A percentile compares a stretch with the other conserved stretches of the same genome.
phyloP scores from a whole-genome alignment of 345 rosid species.

The Murraya koenigii region DNA sequence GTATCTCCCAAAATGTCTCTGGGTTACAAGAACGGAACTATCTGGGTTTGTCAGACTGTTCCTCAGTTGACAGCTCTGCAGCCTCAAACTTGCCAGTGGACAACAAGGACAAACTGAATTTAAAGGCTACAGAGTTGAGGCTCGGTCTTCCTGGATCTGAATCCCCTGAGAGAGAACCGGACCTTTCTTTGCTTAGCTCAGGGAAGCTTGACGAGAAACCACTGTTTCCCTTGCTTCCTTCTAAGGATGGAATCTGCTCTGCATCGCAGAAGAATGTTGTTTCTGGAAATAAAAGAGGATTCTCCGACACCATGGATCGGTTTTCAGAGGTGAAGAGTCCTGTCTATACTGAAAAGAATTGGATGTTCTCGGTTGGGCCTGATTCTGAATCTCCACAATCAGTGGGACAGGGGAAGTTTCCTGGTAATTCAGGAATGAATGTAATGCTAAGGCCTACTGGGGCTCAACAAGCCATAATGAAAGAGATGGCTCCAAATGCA shows the following conservation, averaged over 20 bases:
- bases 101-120: constrained; percentile 54
- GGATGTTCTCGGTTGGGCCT: constrained; percentile 52
- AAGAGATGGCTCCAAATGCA: constrained; percentile 43
- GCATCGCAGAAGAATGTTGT: constrained; percentile 47
- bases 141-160: constrained; percentile 86
- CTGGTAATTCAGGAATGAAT: constrained; percentile 49
- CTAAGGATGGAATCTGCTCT: constrained; percentile 49
- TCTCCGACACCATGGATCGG: constrained; percentile 68
- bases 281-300: constrained; percentile 82
- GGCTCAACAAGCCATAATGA: constrained; percentile 32
- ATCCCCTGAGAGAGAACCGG: constrained; percentile 61
- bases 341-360: constrained; percentile 50
- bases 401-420: constrained; percentile 38
- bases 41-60: constrained; percentile 69
- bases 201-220: constrained; percentile 67
- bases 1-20: constrained; percentile 37
- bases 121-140: constrained; percentile 82
- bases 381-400: constrained; percentile 41
- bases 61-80: constrained; percentile 73
- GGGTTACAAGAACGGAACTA: constrained; percentile 71
- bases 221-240: constrained; percentile 72
- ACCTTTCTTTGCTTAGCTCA: constrained; percentile 39
- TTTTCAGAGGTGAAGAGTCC: constrained; percentile 61
- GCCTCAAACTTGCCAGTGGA: constrained; percentile 44
- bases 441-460: constrained; percentile 37